These are phyloP conservation scores for Ogataea ganodermae DNA, from an alignment of 805 yeast species.

Conservation along the genomic window DNA sequence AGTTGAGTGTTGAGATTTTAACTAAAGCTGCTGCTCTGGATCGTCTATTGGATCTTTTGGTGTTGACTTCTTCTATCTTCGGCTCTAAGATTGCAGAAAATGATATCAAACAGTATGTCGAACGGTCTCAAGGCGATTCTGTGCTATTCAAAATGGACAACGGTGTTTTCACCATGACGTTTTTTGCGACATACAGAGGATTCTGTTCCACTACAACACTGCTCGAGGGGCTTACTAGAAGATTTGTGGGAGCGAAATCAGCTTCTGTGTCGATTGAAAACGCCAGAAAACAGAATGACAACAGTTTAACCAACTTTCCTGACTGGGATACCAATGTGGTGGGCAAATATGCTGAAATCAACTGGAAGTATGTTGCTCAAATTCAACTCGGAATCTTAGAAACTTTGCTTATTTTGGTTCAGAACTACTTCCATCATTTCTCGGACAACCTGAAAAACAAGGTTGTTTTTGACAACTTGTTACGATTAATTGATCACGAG, in stretches of 20 bases:
- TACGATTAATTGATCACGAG: slow-evolving; percentile 69
- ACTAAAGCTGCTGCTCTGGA: slow-evolving; percentile 71
- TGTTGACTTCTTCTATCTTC: slow-evolving; percentile 67
- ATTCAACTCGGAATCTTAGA: slow-evolving; percentile 83
- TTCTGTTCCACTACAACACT: slow-evolving; percentile 60
- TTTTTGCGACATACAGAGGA: slow-evolving; percentile 68
- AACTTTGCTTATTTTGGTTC: slow-evolving; percentile 67
- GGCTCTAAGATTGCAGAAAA: slow-evolving; percentile 41
- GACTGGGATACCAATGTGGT: slow-evolving; percentile 53
- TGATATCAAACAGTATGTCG: slow-evolving; percentile 42
- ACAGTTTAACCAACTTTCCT: slow-evolving; percentile 36
- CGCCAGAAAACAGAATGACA: slow-evolving; percentile 11
- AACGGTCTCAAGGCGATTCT: slow-evolving; percentile 24
- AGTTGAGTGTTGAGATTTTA: slow-evolving; percentile 28
- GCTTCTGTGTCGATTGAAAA: slow-evolving; percentile 57
- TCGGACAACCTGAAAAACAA: slow-evolving; percentile 65
- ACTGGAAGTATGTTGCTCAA: slow-evolving; percentile 68
- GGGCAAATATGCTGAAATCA: slow-evolving; percentile 45
- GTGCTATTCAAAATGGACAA: slow-evolving; percentile 57
- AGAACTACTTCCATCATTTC: slow-evolving; percentile 75
- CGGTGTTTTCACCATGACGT: slow-evolving; percentile 63
- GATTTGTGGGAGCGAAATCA: slow-evolving; percentile 63
- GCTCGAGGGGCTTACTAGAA: slow-evolving; percentile 50
- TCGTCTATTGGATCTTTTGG: slow-evolving; percentile 75
- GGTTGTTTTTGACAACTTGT: slow-evolving; percentile 58